Evolutionary conservation across 2,329 filamentous ascomycete species (phyloP).

Genomic region (Ambrosiella beaveri): DNA sequence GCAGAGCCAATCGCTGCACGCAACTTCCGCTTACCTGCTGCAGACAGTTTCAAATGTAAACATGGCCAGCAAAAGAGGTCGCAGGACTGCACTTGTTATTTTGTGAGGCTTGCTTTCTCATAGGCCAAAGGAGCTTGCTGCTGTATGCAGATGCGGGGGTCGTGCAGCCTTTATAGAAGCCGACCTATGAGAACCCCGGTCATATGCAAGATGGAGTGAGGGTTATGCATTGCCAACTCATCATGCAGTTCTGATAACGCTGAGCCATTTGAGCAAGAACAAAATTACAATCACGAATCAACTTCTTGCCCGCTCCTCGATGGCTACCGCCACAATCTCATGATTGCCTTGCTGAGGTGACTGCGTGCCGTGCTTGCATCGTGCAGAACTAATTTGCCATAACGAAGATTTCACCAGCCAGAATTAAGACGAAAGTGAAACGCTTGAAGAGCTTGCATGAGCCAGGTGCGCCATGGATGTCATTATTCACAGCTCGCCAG

Average conservation of each 20-base stretch:
- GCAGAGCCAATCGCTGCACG: not conserved
- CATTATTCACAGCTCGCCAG: not conserved
- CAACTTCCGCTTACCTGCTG: not conserved
- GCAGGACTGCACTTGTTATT: slow-evolving; percentile 5
- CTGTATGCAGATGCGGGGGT: slow-evolving; percentile 8
- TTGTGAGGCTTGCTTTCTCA: slow-evolving; percentile 11
- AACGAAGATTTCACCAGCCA: not conserved
- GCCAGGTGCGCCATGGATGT: not conserved
- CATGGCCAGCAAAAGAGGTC: slow-evolving; percentile 3
- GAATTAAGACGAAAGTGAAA: not conserved
- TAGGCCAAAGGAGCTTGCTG: slow-evolving; percentile 7
- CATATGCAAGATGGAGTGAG: slow-evolving; percentile 11
- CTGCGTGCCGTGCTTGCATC: slow-evolving; percentile 2
- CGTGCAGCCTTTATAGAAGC: slow-evolving; percentile 2
- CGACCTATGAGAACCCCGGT: slow-evolving; percentile 12
- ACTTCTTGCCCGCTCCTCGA: slow-evolving; percentile 5
- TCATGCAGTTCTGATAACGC: slow-evolving; percentile 12
- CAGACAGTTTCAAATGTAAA: not conserved
- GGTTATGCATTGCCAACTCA: slow-evolving; percentile 13
- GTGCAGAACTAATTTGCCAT: not conserved
- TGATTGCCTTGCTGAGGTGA: not conserved
- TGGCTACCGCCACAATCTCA: not conserved
- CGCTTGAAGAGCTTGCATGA: not conserved
- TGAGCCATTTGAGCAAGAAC: not conserved
- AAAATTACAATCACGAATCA: slow-evolving; percentile 5